Conservation (phyloP, 2,329 filamentous ascomycete genomes). For the Diaporthe vaccinii region DNA sequence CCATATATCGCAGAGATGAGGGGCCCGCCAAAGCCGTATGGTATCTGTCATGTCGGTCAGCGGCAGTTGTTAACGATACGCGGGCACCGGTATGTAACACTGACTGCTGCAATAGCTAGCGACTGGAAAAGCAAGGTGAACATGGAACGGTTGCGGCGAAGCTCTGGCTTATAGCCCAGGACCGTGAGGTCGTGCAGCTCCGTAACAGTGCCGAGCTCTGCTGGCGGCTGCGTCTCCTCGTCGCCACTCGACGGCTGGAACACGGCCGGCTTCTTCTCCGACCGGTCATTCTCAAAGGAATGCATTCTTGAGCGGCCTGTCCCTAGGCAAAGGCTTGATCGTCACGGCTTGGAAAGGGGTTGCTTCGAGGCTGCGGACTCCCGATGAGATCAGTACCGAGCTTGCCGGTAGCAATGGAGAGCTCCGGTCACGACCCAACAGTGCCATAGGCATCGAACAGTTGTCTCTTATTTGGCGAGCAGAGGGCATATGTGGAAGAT, state of each 20-base stretch:
- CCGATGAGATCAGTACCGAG: too few species aligned
- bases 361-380: neutral
- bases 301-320: neutral
- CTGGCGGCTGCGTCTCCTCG: constrained; percentile 28
- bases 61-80: neutral
- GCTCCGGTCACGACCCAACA: neutral
- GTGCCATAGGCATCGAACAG: neutral
- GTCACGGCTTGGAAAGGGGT: neutral
- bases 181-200: constrained; percentile 51
- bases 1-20: constrained; percentile 55
- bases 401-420: neutral
- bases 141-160: constrained; percentile 71
- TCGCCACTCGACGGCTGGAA: constrained; percentile 22
- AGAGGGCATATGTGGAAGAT: constrained; percentile 17
- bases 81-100: constrained; percentile 5
- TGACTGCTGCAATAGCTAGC: constrained; percentile 68
- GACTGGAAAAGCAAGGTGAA: constrained; percentile 72
- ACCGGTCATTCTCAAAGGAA: constrained; percentile 2
- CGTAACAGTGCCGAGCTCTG: constrained; percentile 34
- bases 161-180: constrained; percentile 70
- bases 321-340: neutral
- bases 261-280: constrained; percentile 18
- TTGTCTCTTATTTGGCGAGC: neutral
- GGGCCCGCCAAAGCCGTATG: constrained; percentile 61
- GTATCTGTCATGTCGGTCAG: constrained; percentile 55